These are phyloP conservation scores for Austropuccinia psidii DNA, from an alignment of 1,284 basidiomycete species.

Conservation along the genomic window DNA sequence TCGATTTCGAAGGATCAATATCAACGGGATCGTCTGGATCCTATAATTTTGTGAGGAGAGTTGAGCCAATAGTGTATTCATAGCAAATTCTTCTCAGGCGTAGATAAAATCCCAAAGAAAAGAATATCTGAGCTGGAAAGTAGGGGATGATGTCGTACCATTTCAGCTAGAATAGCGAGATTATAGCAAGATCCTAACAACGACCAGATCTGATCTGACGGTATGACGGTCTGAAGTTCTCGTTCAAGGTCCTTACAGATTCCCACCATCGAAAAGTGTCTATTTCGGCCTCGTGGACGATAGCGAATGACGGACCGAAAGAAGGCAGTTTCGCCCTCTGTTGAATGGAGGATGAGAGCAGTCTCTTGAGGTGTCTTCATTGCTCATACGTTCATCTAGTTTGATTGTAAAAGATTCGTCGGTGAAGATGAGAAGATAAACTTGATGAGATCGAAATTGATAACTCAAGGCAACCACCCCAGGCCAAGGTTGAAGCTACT, in stretches of 20 bases:
- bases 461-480: too few species aligned
- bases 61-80: not conserved
- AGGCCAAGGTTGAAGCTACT: too few species aligned
- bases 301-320: conserved; percentile 30
- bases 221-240: conserved; percentile 9
- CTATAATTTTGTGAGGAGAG: not conserved
- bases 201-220: conserved; percentile 10
- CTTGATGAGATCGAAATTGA: too few species aligned
- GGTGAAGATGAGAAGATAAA: too few species aligned
- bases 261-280: conserved; percentile 31
- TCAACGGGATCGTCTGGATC: conserved; percentile 20
- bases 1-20: conserved; percentile 2
- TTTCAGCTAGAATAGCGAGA: conserved; percentile 23
- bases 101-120: too few species aligned
- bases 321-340: conserved; percentile 33
- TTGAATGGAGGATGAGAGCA: not conserved
- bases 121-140: not conserved
- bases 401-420: too few species aligned
- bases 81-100: too few species aligned
- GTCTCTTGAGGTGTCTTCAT: too few species aligned
- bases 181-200: conserved; percentile 16
- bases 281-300: not conserved
- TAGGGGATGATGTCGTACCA: not conserved
- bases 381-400: too few species aligned
- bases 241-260: conserved; percentile 33